Evolutionary conservation across 495 filamentous ascomycete species (phyloP), one percentile per base, ranked within the genome.

Genomic region (Aspergillus asperescens): DNA sequence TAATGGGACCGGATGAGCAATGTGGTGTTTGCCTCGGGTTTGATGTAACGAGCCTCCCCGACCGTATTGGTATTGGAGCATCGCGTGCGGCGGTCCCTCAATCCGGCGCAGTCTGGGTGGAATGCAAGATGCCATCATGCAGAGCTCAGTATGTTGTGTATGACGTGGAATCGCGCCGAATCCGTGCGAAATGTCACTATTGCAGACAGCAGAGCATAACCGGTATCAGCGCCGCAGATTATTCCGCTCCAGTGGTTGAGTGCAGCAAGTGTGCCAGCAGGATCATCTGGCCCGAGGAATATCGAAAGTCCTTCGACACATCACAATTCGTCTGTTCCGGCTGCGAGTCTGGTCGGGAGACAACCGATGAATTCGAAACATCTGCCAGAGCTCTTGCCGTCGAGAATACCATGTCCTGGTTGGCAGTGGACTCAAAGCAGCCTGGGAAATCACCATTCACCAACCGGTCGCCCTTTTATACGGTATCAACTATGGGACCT

Each of bases 71-170:
- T 3, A 25, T n/a, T 5, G 48, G 61, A 16, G 67, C 70, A 5
- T 69, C 67, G 2, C 58, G 59, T 15, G 51, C 61, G 3, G 60
- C 68, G 32, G 59, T 44, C 19, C 7, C 39, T 15, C 5, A 63
- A 57, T n/a, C 39, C 32, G 27, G 49, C 1, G 67, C 61, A 4
- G 57, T 59, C 1, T 76, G 75, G 75, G 67, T 72, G 1, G 73
- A 76, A 50, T 78, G 75, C 55, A 52, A 43, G 19, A 48, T 65
- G 31, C 42, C 41, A 0, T 53, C 59, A 20, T 78, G 75, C 57
- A 59, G 71, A 3, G 73, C 66, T 1, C 75, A 78, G 56, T 78
- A 76, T 54, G 63, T 76, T 7, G 67, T 76, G 19, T 78, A 76
- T 56, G 44, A 66, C 45, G 39, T 57, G 1, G 61, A 70, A 10